Evolutionary conservation across 305 asterid species (phyloP), one percentile per base, ranked within the genome.

Genomic region (Stenogyne calaminthoides): DNA sequence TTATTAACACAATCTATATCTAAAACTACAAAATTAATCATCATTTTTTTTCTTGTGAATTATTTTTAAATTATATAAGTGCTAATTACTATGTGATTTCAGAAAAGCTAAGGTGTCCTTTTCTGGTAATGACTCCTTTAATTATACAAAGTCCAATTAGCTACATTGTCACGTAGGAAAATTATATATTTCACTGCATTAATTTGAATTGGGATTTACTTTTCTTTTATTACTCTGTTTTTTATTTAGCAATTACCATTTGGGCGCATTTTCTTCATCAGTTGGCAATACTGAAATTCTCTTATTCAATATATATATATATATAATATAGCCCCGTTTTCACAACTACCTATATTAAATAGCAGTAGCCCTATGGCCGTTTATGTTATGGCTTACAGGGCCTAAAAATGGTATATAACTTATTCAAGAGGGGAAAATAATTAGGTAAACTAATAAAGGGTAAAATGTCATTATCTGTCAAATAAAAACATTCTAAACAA

Each of bases 161-260:
- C 18, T 58, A 11, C 76, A 62, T 69, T 73, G 6, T 60, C 68
- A n/a, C n/a, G n/a, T n/a, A n/a, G n/a, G n/a, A n/a, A n/a, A n/a
- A n/a, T n/a, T n/a, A n/a, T n/a, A n/a, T n/a, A 16, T 16, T 52
- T 52, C 18, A 16, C 58, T 52, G 27, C 58, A 52, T 51, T 16
- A 51, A 34, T 56, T 40, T 20, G 14, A 68, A 16, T 0, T 9
- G 2, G 25, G 25, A 9, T 58, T 29, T 6, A 32, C 9, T 49
- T 67, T 39, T 11, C 14, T 3, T 32, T 71, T 15, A 18, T 16
- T 44, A 25, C 2, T 25, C 29, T 25, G 29, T 2, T 42, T 12
- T 2, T 4, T 22, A n/a, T n/a, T 51, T 44, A 20, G 52, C n/a
- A n/a, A n/a, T n/a, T n/a, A n/a, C 73, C 15, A 18, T 73, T 69